Percentiles rank a stretch among this genome's conserved stretches.
Conservation (phyloP, 1,284 basidiomycete species). For the Neotropicomus parvogracilis region DNA sequence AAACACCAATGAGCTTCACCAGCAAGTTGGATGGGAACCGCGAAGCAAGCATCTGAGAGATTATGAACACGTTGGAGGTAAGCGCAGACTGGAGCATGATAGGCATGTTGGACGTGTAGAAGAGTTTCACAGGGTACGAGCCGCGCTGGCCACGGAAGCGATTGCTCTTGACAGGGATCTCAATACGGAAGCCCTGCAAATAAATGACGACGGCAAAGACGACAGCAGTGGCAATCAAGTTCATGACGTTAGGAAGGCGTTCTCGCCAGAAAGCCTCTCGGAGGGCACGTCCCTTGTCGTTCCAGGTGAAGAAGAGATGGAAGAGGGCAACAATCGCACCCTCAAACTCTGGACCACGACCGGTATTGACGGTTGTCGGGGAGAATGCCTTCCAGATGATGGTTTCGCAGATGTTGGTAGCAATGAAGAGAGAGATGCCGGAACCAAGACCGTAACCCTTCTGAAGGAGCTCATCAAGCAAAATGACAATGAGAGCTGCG, state of each 20-base stretch:
- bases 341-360: constrained; percentile 97
- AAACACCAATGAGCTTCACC: constrained; percentile 88
- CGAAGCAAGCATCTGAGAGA: constrained; percentile 91
- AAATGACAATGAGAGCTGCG: constrained; percentile 93
- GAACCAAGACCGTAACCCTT: constrained; percentile 99
- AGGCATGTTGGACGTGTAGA: constrained; percentile 99
- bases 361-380: constrained; percentile 97
- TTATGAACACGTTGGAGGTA: constrained; percentile 93
- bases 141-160: constrained; percentile 94
- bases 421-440: constrained; percentile 98
- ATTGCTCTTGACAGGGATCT: constrained; percentile 98
- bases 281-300: constrained; percentile 95
- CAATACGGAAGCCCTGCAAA: constrained; percentile 97
- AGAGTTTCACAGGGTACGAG: constrained; percentile 95
- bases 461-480: constrained; percentile 97
- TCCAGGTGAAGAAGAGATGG: constrained; percentile 98
- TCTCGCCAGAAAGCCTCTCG: constrained; percentile 99
- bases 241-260: constrained; percentile 96
- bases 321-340: constrained; percentile 95
- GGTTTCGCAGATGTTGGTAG: constrained; percentile 98
- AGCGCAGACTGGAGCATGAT: constrained; percentile 98
- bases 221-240: constrained; percentile 87
- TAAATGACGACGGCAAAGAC: constrained; percentile 97
- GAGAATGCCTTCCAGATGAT: constrained; percentile 99
- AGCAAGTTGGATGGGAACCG: constrained; percentile 92